phyloP scores from a whole-genome alignment of 2,329 filamentous ascomycete species.

The Knoxdaviesia proteae region DNA sequence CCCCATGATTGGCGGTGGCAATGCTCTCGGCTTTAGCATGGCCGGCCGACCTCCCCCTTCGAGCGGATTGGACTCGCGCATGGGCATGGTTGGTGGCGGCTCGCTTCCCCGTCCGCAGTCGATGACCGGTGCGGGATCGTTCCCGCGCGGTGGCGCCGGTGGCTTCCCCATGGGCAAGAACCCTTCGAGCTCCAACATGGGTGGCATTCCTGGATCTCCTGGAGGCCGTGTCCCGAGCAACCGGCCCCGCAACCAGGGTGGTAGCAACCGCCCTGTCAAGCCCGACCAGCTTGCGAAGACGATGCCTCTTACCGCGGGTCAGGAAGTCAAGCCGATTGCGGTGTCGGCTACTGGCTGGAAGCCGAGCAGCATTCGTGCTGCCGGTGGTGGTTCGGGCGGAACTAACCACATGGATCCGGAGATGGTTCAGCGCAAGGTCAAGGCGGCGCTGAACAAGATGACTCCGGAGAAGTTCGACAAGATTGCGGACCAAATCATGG shows the following conservation, averaged over 20 bases:
- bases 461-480: slow-evolving; percentile 97
- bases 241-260: slow-evolving; percentile 26
- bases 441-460: slow-evolving; percentile 98
- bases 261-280: slow-evolving; percentile 41
- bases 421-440: slow-evolving; percentile 95
- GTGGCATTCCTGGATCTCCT: slow-evolving; percentile 44
- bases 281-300: slow-evolving; percentile 58
- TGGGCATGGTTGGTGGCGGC: slow-evolving; percentile 1
- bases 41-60: too few species aligned
- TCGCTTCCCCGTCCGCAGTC: background rate
- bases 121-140: slow-evolving; percentile 3
- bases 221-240: slow-evolving; percentile 36
- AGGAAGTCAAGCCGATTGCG: slow-evolving; percentile 62
- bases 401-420: slow-evolving; percentile 58
- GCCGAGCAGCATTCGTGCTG: slow-evolving; percentile 43
- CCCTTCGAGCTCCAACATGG: slow-evolving; percentile 33
- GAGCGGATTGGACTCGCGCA: background rate
- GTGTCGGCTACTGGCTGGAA: slow-evolving; percentile 71
- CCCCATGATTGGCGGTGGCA: too few species aligned
- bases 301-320: slow-evolving; percentile 77
- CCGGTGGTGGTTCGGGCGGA: slow-evolving; percentile 15
- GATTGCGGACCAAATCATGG: slow-evolving; percentile 80
- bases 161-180: slow-evolving; percentile 34
- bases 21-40: too few species aligned
- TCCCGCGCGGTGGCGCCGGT: slow-evolving; percentile 15